Base-by-base conservation (phyloP, 75 land plant genomes). In the Picea glauca region DNA sequence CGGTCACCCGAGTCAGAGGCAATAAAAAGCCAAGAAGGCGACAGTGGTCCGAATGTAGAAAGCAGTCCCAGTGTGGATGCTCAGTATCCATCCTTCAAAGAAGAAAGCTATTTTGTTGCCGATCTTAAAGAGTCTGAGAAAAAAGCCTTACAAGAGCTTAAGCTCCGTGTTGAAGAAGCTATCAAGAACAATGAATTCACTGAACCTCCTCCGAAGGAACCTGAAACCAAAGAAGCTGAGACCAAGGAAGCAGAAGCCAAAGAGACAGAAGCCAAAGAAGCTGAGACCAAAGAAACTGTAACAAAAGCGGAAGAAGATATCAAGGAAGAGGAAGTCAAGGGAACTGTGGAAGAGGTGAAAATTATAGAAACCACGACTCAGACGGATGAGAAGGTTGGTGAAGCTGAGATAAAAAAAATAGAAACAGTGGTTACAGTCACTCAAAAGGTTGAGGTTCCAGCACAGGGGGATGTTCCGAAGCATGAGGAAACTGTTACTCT, bases 21-120 rank as follows among this genome's bases (percentile, higher is more conserved):
- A 13, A 58, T 58, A 5, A 75, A 75, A 75, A 26, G 21, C 21
- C 56, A 58, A 75, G 76, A 75, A 54, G 76, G 8, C 5, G 60
- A 75, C 32, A 75, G 15, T 75, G 60, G 60, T 30, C 12, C 74
- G n/a, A 12, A 40, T 70, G 74, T 46, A n/a, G 58, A 74, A 56
- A 58, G 76, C 76, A 75, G 76, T 31, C 76, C 76, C 30, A 75
- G 20, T 57, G n/a, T 75, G 76, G 76, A 75, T 50, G 14, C 76
- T 20, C 76, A 75, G 60, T 32, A 18, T 5, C 15, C 96, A 50
- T 79, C 85, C 33, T 91, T 93, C 87, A 88, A 87, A 74, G 98
- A 91, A 68, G 98, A 96, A 86, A 78, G 90, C 73, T 91, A 96
- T 89, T 81, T 87, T 77, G 59, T 88, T 58, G 79, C 91, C 67